Conservation (phyloP, 2,329 filamentous ascomycete species). For the Cordyceps fumosorosea region DNA sequence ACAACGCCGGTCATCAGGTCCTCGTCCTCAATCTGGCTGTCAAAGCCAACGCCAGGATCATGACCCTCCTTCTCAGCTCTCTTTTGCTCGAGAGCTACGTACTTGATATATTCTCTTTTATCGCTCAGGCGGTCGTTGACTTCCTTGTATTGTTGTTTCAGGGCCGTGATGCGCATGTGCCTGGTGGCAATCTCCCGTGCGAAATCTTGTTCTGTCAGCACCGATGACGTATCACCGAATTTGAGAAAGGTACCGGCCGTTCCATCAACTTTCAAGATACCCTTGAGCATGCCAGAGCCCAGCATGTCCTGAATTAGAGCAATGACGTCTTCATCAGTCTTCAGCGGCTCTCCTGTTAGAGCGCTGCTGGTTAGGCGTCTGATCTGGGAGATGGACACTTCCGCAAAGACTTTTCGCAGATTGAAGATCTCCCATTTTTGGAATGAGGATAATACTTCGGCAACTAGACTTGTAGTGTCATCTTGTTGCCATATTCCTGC, state of each 20-base stretch:
- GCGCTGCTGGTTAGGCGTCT: slow-evolving; percentile 46
- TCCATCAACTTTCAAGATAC: slow-evolving; percentile 41
- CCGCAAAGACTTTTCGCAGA: slow-evolving; percentile 64
- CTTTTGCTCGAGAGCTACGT: slow-evolving; percentile 39
- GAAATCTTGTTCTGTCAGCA: slow-evolving; percentile 45
- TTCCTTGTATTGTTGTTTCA: slow-evolving; percentile 43
- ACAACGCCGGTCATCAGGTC: slow-evolving; percentile 49
- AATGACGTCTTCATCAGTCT: slow-evolving; percentile 37
- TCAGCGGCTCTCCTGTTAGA: slow-evolving; percentile 41
- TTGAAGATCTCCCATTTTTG: slow-evolving; percentile 69
- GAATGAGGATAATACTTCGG: slow-evolving; percentile 63
- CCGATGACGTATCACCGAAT: slow-evolving; percentile 39
- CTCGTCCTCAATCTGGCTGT: slow-evolving; percentile 50
- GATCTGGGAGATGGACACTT: slow-evolving; percentile 49
- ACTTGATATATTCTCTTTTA: slow-evolving; percentile 51
- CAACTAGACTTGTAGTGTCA: slow-evolving; percentile 64
- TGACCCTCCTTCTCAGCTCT: slow-evolving; percentile 37
- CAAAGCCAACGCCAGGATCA: slow-evolving; percentile 33
- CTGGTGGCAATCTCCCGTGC: slow-evolving; percentile 38
- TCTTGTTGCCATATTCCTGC: slow-evolving; percentile 59
- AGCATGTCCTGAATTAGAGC: slow-evolving; percentile 50
- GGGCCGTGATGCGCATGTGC: slow-evolving; percentile 34
- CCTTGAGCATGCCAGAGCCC: slow-evolving; percentile 43
- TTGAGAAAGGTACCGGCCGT: slow-evolving; percentile 40
- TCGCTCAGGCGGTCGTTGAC: slow-evolving; percentile 48